A percentile compares a stretch with the other conserved stretches of the same genome.
Conservation (phyloP, 768 basidiomycete genomes). For the Boletus sp. region DNA sequence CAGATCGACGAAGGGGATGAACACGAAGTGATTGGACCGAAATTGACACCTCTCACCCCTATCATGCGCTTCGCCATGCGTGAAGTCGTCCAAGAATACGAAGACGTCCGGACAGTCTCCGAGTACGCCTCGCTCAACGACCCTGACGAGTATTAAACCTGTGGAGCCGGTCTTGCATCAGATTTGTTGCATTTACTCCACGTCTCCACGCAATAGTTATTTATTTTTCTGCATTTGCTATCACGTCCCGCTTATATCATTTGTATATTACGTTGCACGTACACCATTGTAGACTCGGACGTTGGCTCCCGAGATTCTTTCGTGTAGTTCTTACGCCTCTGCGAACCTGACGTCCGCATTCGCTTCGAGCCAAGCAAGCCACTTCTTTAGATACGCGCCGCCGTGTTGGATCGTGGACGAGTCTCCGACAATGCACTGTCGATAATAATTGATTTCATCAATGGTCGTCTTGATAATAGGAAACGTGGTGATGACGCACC, state of each 20-base stretch:
- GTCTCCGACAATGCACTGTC: slow-evolving; percentile 88
- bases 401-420: slow-evolving; percentile 88
- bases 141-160: slow-evolving; percentile 61
- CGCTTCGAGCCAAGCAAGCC: slow-evolving; percentile 87
- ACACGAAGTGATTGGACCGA: slow-evolving; percentile 65
- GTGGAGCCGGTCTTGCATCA: slow-evolving; percentile 3
- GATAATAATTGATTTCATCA: neutral
- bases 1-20: slow-evolving; percentile 50
- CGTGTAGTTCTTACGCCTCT: slow-evolving; percentile 38
- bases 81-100: slow-evolving; percentile 79
- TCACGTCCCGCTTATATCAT: neutral
- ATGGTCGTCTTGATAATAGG: neutral
- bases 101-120: slow-evolving; percentile 68
- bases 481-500: slow-evolving; percentile 42
- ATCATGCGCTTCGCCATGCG: slow-evolving; percentile 84
- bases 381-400: slow-evolving; percentile 77
- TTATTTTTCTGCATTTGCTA: slow-evolving; percentile 7
- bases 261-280: slow-evolving; percentile 4
- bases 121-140: slow-evolving; percentile 73
- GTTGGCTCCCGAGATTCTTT: neutral
- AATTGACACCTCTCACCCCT: slow-evolving; percentile 71
- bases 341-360: slow-evolving; percentile 90
- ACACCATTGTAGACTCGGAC: neutral
- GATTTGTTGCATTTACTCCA: neutral
- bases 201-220: slow-evolving; percentile 6